Conservation (phyloP, 192 early-diverging fungal species). For the Linderina pennispora region DNA sequence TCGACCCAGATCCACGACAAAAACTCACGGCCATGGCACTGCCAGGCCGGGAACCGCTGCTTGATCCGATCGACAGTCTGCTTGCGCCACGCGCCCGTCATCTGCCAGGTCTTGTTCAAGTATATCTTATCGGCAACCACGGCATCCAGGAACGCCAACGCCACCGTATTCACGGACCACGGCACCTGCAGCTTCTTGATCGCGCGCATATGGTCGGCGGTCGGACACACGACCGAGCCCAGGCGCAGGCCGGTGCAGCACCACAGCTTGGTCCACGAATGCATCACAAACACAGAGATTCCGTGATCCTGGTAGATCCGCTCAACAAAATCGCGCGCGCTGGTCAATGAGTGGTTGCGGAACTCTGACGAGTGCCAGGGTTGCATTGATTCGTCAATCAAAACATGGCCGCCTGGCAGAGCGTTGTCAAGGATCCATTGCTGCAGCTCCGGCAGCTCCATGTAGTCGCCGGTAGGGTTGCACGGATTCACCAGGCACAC, state of each 20-base stretch:
- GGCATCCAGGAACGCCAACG: constrained; percentile 73
- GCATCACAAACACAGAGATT: constrained; percentile 80
- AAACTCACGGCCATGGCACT: constrained; percentile 66
- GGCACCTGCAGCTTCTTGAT: constrained; percentile 82
- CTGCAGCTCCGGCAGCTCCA: constrained; percentile 66
- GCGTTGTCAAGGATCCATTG: constrained; percentile 71
- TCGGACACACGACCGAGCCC: constrained; percentile 84
- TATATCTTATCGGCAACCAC: constrained; percentile 67
- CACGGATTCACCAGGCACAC: constrained; percentile 88
- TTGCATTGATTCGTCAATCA: constrained; percentile 93
- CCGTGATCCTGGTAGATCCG: constrained; percentile 55
- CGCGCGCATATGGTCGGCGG: constrained; percentile 60
- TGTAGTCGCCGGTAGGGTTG: constrained; percentile 88
- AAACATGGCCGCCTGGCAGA: constrained; percentile 67
- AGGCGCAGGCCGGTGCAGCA: constrained; percentile 86
- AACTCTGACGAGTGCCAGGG: constrained; percentile 82
- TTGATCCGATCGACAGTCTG: constrained; percentile 33
- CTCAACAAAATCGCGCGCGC: constrained; percentile 61
- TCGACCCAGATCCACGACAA: constrained; percentile 89
- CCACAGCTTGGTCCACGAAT: constrained; percentile 95
- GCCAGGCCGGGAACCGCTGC: constrained; percentile 48
- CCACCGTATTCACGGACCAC: constrained; percentile 86
- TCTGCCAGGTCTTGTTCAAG: constrained; percentile 70
- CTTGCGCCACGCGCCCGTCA: constrained; percentile 63
- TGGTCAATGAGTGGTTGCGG: constrained; percentile 75